These are phyloP conservation scores for Solanum pinnatisectum DNA, from an alignment of 257 asterid species.

Conservation along the genomic window DNA sequence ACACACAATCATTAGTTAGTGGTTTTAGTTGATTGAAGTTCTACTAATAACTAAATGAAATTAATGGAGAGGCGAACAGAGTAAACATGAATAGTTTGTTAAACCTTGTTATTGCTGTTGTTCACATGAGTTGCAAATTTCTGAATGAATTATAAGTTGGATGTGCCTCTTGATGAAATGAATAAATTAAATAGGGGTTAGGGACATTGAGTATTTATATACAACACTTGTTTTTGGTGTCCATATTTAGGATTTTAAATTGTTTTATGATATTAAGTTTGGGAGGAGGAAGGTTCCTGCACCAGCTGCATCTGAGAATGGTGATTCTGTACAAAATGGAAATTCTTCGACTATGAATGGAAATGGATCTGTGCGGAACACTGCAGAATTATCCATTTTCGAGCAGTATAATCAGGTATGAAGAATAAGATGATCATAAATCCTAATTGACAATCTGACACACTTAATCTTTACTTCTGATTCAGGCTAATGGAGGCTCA, in stretches of 20 bases:
- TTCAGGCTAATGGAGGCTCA: slow-evolving; percentile 40
- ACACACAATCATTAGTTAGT: not conserved
- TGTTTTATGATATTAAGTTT: slow-evolving; percentile 81
- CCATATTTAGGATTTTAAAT: slow-evolving; percentile 71
- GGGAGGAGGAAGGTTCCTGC: slow-evolving; percentile 76
- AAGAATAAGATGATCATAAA: not conserved
- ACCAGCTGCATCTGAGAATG: slow-evolving; percentile 29
- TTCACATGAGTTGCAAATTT: not conserved
- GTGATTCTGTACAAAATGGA: slow-evolving; percentile 22
- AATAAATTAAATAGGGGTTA: not conserved
- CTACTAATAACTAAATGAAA: not conserved
- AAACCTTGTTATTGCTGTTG: not conserved
- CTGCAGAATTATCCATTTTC: slow-evolving; percentile 71
- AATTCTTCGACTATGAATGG: slow-evolving; percentile 26
- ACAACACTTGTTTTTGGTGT: slow-evolving; percentile 17
- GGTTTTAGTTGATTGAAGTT: not conserved
- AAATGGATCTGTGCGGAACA: slow-evolving; percentile 31
- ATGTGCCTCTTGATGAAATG: not conserved
- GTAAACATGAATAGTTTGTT: not conserved
- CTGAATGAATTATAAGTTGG: not conserved
- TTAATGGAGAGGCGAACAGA: not conserved
- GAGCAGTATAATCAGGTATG: slow-evolving; percentile 81
- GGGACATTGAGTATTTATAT: slow-evolving; percentile 17
- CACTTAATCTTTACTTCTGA: slow-evolving; percentile 8
- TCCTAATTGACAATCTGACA: slow-evolving; percentile 10